These are phyloP conservation scores for Ogataea saltuana DNA, from an alignment of 805 yeast genomes.

Conservation along the genomic window DNA sequence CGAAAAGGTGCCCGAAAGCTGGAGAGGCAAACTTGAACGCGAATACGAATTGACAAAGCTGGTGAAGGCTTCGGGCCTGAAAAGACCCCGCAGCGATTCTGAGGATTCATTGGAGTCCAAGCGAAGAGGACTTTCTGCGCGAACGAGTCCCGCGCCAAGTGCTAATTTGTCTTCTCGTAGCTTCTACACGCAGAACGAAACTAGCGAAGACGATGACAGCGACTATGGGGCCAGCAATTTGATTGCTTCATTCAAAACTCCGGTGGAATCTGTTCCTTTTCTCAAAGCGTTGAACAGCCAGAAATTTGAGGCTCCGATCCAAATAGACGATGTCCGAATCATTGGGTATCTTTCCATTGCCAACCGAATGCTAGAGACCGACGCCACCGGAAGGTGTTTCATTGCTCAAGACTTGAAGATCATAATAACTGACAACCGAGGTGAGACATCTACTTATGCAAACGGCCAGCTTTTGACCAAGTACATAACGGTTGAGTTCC, in stretches of 20 bases:
- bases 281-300: neutral
- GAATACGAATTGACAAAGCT: constrained; percentile 7
- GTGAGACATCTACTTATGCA: neutral
- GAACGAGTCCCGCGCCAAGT: too few species aligned
- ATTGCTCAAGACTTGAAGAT: neutral
- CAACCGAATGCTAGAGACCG: neutral
- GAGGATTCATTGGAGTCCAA: neutral
- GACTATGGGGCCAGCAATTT: too few species aligned
- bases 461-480: neutral
- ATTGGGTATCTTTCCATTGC: neutral
- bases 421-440: too few species aligned
- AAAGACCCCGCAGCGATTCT: neutral
- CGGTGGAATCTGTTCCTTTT: neutral
- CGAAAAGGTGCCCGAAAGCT: constrained; percentile 12
- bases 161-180: too few species aligned
- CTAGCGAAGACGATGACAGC: too few species aligned
- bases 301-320: neutral
- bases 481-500: neutral
- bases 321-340: neutral
- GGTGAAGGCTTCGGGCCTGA: neutral
- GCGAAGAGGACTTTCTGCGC: neutral
- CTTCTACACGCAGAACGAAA: too few species aligned
- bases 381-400: neutral
- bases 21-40: constrained; percentile 17
- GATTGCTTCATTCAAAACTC: neutral